Base-by-base conservation (phyloP, 352 stramenopile species). In the Thraustochytrium sp. region DNA sequence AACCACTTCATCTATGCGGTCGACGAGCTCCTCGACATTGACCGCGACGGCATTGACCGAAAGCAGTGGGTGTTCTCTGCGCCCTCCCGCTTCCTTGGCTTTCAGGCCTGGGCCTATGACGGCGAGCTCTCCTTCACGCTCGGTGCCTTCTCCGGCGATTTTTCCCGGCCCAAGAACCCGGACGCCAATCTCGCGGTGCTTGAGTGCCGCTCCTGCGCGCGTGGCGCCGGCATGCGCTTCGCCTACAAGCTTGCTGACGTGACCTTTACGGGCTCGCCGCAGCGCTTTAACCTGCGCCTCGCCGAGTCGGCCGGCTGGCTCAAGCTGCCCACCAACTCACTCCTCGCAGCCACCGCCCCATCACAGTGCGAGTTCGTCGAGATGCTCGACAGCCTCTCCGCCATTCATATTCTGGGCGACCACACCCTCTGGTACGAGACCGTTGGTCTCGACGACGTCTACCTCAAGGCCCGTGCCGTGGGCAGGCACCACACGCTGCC, bases 341-440 rank as follows among this genome's bases (percentile, higher is more conserved):
- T 97, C 53, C 84, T 91, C 16, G 63, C 86, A 29, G 97, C 93
- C 92, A 85, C 76, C 2, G 23, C 85, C 78, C 90, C 92, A 2
- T 89, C 86, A 2, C 89, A 93, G 77, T 97, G 93, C 76, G 90
- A 95, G 86, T 92, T 97, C 85, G 90, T 96, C 62, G 89, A 90
- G 62, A 91, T 96, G 18, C 89, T 97, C 3, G 92, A 91, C 36
- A 91, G 90, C 34, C 89, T 97, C 38, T 92, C 90, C 3, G 89
- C 89, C 31, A 55, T 97, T n/a, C 87, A 88, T 21, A 96, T 97
- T 75, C 87, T 96, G 3, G 93, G 93, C 23, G 93, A 97, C 85
- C 96, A 96, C 74, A 97, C 93, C 0, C 85, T 89, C 11, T 92
- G 92, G 42, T 92, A 96, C 86, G 93, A 97, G 86, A 96, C 84